Evolutionary conservation across 169 alveolate genomes (phyloP).

Genomic region (Plasmodium berghei): DNA sequence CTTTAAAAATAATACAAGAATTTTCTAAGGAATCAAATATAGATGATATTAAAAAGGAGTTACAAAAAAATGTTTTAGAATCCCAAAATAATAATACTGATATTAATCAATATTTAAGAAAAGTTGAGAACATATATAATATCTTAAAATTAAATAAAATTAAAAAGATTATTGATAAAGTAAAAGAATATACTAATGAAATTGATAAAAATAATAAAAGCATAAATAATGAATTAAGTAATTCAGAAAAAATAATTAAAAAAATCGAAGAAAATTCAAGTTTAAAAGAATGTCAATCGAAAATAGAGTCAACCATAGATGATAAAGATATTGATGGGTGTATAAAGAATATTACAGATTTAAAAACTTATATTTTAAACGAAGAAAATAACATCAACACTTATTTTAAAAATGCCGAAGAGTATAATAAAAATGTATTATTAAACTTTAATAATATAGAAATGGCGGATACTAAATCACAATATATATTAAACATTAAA

Average conservation of each 20-base stretch:
- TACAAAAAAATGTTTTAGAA: background rate
- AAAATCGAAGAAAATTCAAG: too few species aligned
- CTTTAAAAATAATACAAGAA: too few species aligned
- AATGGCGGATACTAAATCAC: slow-evolving; percentile 1
- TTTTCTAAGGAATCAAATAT: background rate
- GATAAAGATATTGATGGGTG: too few species aligned
- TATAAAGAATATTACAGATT: too few species aligned
- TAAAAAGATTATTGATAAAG: background rate
- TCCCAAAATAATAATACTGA: background rate
- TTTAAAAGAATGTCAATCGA: too few species aligned
- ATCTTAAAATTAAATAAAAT: background rate
- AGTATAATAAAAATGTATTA: slow-evolving; percentile 12
- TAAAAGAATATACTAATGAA: background rate
- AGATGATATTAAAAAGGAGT: background rate
- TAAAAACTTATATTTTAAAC: too few species aligned
- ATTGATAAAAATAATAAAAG: background rate
- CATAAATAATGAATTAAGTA: background rate
- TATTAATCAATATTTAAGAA: background rate
- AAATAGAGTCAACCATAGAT: too few species aligned
- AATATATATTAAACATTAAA: background rate
- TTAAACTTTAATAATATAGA: background rate
- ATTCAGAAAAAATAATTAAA: too few species aligned
- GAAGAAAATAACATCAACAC: too few species aligned
- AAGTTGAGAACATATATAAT: background rate
- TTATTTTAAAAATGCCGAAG: background rate